phyloP scores from a whole-genome alignment of 192 early-diverging fungal species.

The Linnemannia elongata region DNA sequence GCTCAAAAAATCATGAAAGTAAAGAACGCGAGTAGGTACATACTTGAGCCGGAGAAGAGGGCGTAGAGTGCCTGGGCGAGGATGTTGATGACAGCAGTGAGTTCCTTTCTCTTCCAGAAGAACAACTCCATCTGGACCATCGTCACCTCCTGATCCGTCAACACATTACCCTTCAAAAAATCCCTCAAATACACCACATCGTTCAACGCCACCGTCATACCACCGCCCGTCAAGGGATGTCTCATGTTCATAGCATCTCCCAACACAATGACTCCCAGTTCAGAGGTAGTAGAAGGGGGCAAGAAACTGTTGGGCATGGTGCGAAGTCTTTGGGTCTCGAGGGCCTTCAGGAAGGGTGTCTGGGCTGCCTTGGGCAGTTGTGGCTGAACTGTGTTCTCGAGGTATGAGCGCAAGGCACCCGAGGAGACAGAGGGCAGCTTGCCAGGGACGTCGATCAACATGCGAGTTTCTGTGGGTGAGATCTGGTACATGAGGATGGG shows the following conservation, averaged over 20 bases:
- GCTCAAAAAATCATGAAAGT: no score
- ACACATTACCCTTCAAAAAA: slow-evolving; percentile 62
- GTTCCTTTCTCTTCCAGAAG: slow-evolving; percentile 83
- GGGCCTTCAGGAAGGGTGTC: slow-evolving; percentile 67
- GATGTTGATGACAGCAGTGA: slow-evolving; percentile 84
- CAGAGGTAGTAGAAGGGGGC: slow-evolving; percentile 77
- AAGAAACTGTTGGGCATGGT: slow-evolving; percentile 92
- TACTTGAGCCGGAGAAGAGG: slow-evolving; percentile 82
- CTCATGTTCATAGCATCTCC: slow-evolving; percentile 98
- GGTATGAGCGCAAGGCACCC: slow-evolving; percentile 73
- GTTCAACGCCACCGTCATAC: slow-evolving; percentile 96
- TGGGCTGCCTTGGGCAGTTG: slow-evolving; percentile 77
- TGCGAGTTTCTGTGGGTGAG: slow-evolving; percentile 77
- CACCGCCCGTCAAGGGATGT: slow-evolving; percentile 95
- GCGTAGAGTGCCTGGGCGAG: slow-evolving; percentile 92
- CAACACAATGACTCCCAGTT: slow-evolving; percentile 81
- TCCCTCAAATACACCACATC: slow-evolving; percentile 84
- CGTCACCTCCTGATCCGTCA: slow-evolving; percentile 58
- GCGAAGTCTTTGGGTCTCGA: slow-evolving; percentile 80
- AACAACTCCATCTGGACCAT: slow-evolving; percentile 67
- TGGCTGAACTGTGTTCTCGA: slow-evolving; percentile 72
- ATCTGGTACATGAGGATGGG: slow-evolving; percentile 90
- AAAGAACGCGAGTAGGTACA: background rate
- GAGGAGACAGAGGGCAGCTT: slow-evolving; percentile 74
- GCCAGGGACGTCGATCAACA: slow-evolving; percentile 92